Conservation (phyloP, 441 rosid genomes). For the Corymbia citriodora region DNA sequence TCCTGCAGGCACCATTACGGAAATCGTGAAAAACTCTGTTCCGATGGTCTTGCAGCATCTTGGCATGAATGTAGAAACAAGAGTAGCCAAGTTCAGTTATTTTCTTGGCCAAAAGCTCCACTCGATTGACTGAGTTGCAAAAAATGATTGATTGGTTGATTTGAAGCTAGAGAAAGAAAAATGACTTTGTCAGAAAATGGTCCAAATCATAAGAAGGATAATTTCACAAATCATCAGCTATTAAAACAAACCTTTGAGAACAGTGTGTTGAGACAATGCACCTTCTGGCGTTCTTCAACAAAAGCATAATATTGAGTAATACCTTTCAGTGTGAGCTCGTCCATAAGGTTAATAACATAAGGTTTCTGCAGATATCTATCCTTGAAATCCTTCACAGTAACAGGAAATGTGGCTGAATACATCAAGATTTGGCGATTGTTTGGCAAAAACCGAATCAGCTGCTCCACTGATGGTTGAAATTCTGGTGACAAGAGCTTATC, state of each 20-base stretch:
- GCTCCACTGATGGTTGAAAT: slow-evolving; percentile 94
- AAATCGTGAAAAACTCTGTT: slow-evolving; percentile 98
- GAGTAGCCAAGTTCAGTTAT: slow-evolving; percentile 98
- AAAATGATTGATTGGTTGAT: slow-evolving; percentile 97
- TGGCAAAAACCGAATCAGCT: slow-evolving; percentile 82
- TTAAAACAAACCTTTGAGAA: slow-evolving; percentile 77
- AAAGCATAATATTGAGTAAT: slow-evolving; percentile 95
- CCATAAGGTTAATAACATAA: slow-evolving; percentile 94
- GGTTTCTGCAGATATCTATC: slow-evolving; percentile 81
- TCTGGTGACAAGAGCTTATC: slow-evolving; percentile 98
- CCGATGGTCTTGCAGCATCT: slow-evolving; percentile 99
- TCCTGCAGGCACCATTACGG: slow-evolving; percentile 99
- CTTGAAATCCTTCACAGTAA: slow-evolving; percentile 93
- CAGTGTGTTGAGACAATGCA: slow-evolving; percentile 93
- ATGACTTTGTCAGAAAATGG: background rate
- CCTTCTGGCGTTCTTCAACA: slow-evolving; percentile 99
- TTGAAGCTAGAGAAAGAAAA: slow-evolving; percentile 67
- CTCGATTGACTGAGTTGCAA: slow-evolving; percentile 98
- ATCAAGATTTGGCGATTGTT: slow-evolving; percentile 78
- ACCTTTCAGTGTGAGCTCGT: slow-evolving; percentile 97
- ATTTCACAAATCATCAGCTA: background rate
- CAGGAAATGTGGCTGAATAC: slow-evolving; percentile 98
- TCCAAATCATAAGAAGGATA: background rate
- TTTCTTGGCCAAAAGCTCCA: slow-evolving; percentile 95
- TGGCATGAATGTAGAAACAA: slow-evolving; percentile 96